phyloP scores from a whole-genome alignment of 305 asterid species.

The Solanum aculeatissimum region DNA sequence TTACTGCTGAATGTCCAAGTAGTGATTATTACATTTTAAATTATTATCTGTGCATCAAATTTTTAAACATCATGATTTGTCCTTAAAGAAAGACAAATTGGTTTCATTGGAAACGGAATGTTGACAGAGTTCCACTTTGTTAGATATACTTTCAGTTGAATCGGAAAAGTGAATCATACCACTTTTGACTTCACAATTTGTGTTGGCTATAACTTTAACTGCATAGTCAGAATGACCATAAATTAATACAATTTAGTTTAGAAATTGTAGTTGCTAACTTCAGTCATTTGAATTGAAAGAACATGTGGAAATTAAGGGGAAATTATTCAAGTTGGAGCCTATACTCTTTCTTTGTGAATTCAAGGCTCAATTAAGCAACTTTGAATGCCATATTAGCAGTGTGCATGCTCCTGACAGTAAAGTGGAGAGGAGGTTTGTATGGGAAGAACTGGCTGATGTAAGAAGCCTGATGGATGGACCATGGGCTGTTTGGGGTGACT shows the following conservation, averaged over 20 bases:
- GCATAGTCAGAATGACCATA: neutral
- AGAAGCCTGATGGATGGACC: too few relatives aligned
- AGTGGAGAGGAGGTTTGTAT: too few relatives aligned
- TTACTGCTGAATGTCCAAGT: neutral
- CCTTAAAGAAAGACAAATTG: neutral
- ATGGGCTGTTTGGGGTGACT: too few relatives aligned
- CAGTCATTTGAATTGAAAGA: neutral
- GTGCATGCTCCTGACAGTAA: too few relatives aligned
- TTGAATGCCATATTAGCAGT: too few relatives aligned
- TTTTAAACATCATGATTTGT: neutral
- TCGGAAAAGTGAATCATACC: neutral
- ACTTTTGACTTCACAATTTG: neutral
- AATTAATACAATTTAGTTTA: neutral
- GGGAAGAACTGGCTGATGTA: too few relatives aligned
- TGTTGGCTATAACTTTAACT: neutral
- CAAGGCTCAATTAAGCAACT: too few relatives aligned
- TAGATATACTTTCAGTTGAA: neutral
- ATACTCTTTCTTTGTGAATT: too few relatives aligned
- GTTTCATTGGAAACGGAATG: neutral
- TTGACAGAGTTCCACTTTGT: neutral
- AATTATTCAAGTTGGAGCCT: too few relatives aligned
- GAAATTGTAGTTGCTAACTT: neutral
- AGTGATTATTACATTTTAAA: neutral
- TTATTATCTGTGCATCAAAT: neutral
- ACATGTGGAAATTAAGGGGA: neutral